Evolutionary conservation across 2,329 filamentous ascomycete species (phyloP), one percentile per base, ranked within the genome.

Genomic region (Colletotrichum salicis): DNA sequence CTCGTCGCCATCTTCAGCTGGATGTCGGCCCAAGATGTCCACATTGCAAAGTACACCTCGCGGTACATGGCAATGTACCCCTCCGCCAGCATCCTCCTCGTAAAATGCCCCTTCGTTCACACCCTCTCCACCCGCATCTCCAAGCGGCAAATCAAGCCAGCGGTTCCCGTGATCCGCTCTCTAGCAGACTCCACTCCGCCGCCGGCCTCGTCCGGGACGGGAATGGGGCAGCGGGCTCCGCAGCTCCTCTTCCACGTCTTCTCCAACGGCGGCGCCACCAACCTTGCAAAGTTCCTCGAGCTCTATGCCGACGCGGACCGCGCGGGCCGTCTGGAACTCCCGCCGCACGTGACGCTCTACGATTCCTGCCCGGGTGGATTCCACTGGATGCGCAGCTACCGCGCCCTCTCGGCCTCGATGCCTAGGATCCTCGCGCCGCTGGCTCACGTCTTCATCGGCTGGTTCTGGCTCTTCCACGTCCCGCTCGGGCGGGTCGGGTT

Each of bases 41-140:
- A 89, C 76, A 84, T 89, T 56, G 82, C 82, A 74, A 89, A 89
- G 74, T 89, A 89, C 76, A 80, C 86, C 33, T 75, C 80, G 4
- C 79, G 80, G 31, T 84, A 88, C 76, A 85, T 84, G 72, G 69
- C 75, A 5, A 76, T 83, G 22, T 88, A 84, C 76, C 86, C 86
- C 1, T 76, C 77, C 5, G 80, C 86, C 4, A 77, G 79, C 37
- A 84, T 89, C 63, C 79, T 89, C 35, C 80, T 89, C 31, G 75
- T 87, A 74, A 83, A 83, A 57, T 84, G 83, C 74, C 78, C 82
- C 48, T 75, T 81, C 41, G 75, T 75, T 41, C 80, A 85, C 64
- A 77, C 83, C 29, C 76, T 84, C 60, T 81, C 78, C 45, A 76
- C 76, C 10, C 76, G 76, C 22, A 75, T 76, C 13, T 79, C 80